Percentiles rank a stretch among this genome's conserved stretches.
Conservation (phyloP, 768 basidiomycete species). For the Gymnopilus junonius region DNA sequence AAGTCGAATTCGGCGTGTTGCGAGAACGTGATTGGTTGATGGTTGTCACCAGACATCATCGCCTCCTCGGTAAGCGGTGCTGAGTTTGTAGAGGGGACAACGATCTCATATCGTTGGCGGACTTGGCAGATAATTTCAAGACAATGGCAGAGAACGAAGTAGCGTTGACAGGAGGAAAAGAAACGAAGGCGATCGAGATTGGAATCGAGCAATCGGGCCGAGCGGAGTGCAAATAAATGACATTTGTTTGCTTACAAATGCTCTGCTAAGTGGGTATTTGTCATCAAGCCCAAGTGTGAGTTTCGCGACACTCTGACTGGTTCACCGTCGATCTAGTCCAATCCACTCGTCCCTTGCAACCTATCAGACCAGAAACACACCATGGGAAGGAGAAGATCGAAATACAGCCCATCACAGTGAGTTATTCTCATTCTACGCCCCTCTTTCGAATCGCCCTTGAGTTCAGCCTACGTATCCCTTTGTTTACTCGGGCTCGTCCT, state of each 20-base stretch:
- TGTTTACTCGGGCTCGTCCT: background rate
- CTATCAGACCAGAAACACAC: background rate
- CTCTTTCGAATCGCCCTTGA: slow-evolving; percentile 2
- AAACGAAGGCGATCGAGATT: background rate
- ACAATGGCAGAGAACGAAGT: background rate
- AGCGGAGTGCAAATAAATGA: slow-evolving; percentile 1
- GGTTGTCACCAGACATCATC: slow-evolving; percentile 6
- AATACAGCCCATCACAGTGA: slow-evolving; percentile 73
- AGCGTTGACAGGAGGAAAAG: background rate
- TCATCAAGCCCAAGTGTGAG: slow-evolving; percentile 8
- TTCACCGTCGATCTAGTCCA: background rate
- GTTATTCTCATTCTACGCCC: slow-evolving; percentile 27
- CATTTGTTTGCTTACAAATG: background rate
- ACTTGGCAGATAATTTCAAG: background rate
- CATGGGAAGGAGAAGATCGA: slow-evolving; percentile 77
- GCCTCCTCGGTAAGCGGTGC: slow-evolving; percentile 1
- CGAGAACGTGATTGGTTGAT: slow-evolving; percentile 9
- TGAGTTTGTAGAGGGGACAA: background rate
- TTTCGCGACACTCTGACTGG: slow-evolving; percentile 10
- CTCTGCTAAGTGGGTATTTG: slow-evolving; percentile 4
- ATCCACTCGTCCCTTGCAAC: background rate
- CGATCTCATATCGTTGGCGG: background rate
- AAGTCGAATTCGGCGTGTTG: background rate
- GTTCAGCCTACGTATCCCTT: background rate
- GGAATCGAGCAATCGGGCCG: background rate